Conservation (phyloP, 1,284 basidiomycete genomes). For the Malassezia arunalokei region DNA sequence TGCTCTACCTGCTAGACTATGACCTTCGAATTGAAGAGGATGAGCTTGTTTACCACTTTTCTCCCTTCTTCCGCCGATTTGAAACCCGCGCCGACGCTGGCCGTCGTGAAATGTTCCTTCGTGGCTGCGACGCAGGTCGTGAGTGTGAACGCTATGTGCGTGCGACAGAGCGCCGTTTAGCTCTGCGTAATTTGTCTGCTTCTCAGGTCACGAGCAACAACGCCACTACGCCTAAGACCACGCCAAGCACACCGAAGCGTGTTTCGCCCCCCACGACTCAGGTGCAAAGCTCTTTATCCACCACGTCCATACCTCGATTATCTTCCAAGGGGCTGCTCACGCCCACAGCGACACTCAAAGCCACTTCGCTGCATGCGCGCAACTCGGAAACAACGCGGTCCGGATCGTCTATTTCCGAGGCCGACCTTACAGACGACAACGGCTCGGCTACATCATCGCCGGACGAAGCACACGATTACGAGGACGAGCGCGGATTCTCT, state of each 20-base stretch:
- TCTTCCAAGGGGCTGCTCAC: conserved; percentile 7
- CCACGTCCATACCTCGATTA: not conserved
- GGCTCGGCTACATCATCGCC: conserved; percentile 39
- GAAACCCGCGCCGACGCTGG: conserved; percentile 40
- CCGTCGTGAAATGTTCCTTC: conserved; percentile 42
- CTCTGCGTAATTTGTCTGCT: conserved; percentile 35
- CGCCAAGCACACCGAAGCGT: conserved; percentile 16
- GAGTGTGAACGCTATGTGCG: conserved; percentile 42
- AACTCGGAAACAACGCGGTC: conserved; percentile 15
- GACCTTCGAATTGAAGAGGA: conserved; percentile 45
- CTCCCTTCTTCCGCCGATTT: conserved; percentile 41
- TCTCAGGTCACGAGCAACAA: conserved; percentile 42
- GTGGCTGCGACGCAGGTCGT: conserved; percentile 39
- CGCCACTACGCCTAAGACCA: conserved; percentile 14
- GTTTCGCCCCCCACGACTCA: not conserved
- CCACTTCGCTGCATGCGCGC: conserved; percentile 14
- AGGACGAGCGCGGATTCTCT: conserved; percentile 20
- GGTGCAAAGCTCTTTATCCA: not conserved
- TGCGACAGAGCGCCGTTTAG: conserved; percentile 37
- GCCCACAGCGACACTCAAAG: conserved; percentile 13
- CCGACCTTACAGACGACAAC: conserved; percentile 43
- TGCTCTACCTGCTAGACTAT: conserved; percentile 46
- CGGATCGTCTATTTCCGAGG: conserved; percentile 30
- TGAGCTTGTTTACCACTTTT: conserved; percentile 42
- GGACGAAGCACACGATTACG: conserved; percentile 34